Base-by-base conservation (phyloP, 495 filamentous ascomycete species). In the Penicillium soppii region DNA sequence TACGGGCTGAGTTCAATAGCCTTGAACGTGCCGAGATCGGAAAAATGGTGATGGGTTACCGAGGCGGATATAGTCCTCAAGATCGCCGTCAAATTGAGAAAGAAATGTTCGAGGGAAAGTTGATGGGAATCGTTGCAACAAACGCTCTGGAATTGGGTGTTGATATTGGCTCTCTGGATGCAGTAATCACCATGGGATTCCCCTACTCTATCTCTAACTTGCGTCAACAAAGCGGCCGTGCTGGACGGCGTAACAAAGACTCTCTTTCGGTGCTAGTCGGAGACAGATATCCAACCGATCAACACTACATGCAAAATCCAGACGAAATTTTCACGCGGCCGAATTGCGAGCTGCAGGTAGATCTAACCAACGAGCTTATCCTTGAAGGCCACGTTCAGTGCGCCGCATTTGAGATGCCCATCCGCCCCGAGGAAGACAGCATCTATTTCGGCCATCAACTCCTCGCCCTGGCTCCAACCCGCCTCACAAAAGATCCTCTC, bases 301-400 rank as follows among this genome's bases (percentile, higher is more conserved):
- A 97, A 61, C 86, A 91, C 65, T 97, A 94, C 69, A 98, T 97
- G 94, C 79, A 88, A 44, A 96, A 97, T 57, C 94, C 94, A 2
- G 84, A 92, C 50, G 92, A 97, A 66, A 89, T 98, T n/a, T 97
- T 98, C 68, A 92, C 86, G 0, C 87, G 88, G 52, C 91, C 92
- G 1, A 96, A 96, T 60, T 88, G 84, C 62, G 89, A 87, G 63
- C 74, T 97, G 7, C 89, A 92, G 61, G 85, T 97, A 2, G 94
- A 97, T 61, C 72, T 97, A n/a, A 71, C 84, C 35, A 97, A 97
- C 62, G 82, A 95, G 72, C 82, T 97, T 1, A 87, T 96, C 25
- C 77, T 91, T 8, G 94, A 96, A 72, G 92, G 94, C 2, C 94
- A 97, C 56, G 77, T 98, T 22, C 94, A 98, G 69, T 98, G 94